Base-by-base conservation (phyloP, 1,284 basidiomycete species). In the Xerocomus nothofagi region DNA sequence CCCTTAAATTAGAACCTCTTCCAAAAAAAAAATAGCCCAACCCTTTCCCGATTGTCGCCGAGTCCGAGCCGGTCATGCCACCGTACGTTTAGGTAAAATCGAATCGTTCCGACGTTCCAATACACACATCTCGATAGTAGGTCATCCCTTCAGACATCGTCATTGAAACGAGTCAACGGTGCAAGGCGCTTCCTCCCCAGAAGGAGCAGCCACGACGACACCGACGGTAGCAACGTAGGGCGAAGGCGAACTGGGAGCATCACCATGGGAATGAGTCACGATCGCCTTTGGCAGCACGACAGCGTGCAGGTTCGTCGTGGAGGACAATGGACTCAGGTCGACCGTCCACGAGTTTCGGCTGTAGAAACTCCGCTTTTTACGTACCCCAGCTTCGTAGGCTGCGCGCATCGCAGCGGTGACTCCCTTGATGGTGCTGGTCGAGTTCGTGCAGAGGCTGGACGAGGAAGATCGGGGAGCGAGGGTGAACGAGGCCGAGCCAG, bases 361-460 rank as follows among this genome's bases (percentile, higher is more conserved):
- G 54, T 80, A 77, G 57, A 79, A 74, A 54, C 73, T 79, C 58
- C 73, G 75, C 62, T 78, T 79, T 63, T 80, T 81, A 51, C 80
- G 73, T 39, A 79, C 73, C 44, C 80, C 76, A 5, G 75, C 72
- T 56, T 75, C 71, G 54, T 80, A 82, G 10, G 80, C 80, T 0
- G 78, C 78, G 12, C 81, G 79, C 53, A 82, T 81, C 15, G 76
- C 76, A 0, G 67, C 73, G 1, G 76, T 70, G 10, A 74, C 71
- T 43, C 70, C 66, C 11, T 55, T 63, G 7, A 58, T 59, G 29
- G 50, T 56, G 10, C 58, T 60, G 24, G 51, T 56, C 14, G 59
- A 51, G 41, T 46, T 64, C 8, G 60, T 58, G 61, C 54, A 56
- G 54, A 68, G 45, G 57, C 59, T 65, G n/a, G 63, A 61, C 6